These are phyloP conservation scores for Colletotrichum sp. DNA, from an alignment of 2,329 filamentous ascomycete species.

Conservation along the genomic window DNA sequence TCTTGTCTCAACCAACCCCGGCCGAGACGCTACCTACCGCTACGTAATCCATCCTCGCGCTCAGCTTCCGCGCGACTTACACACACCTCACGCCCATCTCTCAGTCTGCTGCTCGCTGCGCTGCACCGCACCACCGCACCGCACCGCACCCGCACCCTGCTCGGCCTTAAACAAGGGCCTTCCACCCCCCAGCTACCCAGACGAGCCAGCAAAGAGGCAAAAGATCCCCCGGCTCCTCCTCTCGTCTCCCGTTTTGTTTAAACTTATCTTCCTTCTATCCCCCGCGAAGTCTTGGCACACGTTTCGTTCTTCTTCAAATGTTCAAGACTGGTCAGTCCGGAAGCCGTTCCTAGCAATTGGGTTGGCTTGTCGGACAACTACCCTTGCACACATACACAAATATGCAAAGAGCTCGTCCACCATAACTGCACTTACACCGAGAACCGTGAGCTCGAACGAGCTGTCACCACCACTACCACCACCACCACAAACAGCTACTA, in stretches of 20 bases:
- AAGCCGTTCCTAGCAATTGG: slow-evolving; percentile 21
- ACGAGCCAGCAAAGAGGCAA: slow-evolving; percentile 19
- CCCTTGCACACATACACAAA: slow-evolving; percentile 14
- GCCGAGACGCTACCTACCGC: slow-evolving; percentile 22
- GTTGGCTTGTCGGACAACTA: slow-evolving; percentile 18
- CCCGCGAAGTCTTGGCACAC: slow-evolving; percentile 21
- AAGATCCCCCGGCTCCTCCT: slow-evolving; percentile 17
- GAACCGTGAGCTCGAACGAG: slow-evolving; percentile 12
- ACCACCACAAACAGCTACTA: slow-evolving; percentile 22
- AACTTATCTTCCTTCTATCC: slow-evolving; percentile 21
- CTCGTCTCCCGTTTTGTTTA: slow-evolving; percentile 21
- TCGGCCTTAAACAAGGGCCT: slow-evolving; percentile 19
- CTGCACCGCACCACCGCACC: slow-evolving; percentile 1
- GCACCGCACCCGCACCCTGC: slow-evolving; percentile 16
- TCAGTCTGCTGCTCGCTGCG: not conserved
- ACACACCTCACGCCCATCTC: slow-evolving; percentile 1
- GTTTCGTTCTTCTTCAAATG: slow-evolving; percentile 22
- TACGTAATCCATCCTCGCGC: slow-evolving; percentile 23
- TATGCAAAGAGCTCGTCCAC: slow-evolving; percentile 20
- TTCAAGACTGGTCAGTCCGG: slow-evolving; percentile 20
- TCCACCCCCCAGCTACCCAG: slow-evolving; percentile 15
- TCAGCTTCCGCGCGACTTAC: slow-evolving; percentile 20
- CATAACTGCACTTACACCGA: slow-evolving; percentile 23
- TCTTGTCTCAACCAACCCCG: slow-evolving; percentile 22
- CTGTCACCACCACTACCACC: not conserved